Percentiles rank a stretch among this genome's conserved stretches.
These are phyloP conservation scores for Biscogniauxia marginata DNA, from an alignment of 2,329 filamentous ascomycete species.

Conservation along the genomic window DNA sequence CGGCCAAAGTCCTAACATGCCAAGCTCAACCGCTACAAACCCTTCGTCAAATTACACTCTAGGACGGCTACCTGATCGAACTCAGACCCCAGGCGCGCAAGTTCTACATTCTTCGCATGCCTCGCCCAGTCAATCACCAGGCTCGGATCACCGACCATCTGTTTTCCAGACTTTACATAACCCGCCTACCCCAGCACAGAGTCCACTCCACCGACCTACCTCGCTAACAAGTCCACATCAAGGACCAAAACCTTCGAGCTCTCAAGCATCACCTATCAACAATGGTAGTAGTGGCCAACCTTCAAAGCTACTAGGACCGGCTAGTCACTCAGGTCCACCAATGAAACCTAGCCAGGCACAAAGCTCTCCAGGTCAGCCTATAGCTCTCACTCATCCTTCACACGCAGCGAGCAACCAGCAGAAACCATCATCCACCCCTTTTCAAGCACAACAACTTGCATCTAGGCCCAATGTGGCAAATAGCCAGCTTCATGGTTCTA, in stretches of 20 bases:
- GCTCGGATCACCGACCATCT: background rate
- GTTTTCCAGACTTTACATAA: background rate
- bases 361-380: background rate
- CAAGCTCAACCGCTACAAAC: too few species aligned
- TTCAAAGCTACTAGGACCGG: too few species aligned
- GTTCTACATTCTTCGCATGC: too few species aligned
- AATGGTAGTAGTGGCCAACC: too few species aligned
- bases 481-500: background rate
- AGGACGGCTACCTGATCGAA: too few species aligned
- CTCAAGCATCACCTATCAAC: background rate
- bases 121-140: too few species aligned
- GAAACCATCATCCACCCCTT: constrained; percentile 2
- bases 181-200: background rate
- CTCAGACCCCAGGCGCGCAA: too few species aligned
- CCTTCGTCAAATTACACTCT: too few species aligned
- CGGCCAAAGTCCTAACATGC: background rate
- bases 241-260: background rate
- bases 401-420: constrained; percentile 1
- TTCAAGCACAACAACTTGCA: constrained; percentile 1
- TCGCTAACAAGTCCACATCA: background rate
- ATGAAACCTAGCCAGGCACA: background rate
- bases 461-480: background rate
- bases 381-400: background rate
- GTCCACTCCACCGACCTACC: background rate
- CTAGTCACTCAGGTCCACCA: background rate